Evolutionary conservation across 1,284 basidiomycete species (phyloP).

Genomic region (Xerocomus nothofagi): DNA sequence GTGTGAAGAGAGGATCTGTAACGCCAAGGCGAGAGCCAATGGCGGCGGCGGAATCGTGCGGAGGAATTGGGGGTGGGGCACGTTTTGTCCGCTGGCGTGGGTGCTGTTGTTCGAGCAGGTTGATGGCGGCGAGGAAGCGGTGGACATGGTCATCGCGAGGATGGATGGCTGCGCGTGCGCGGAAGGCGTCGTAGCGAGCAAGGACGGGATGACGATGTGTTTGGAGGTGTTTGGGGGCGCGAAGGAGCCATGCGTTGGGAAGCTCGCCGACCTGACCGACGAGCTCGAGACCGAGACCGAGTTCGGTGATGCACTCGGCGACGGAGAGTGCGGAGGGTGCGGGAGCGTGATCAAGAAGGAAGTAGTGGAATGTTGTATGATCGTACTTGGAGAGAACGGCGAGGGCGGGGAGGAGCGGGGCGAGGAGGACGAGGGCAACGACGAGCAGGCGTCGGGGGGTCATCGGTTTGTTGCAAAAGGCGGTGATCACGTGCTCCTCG

Average conservation of each 20-base stretch:
- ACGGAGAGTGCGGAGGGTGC: slow-evolving; percentile 49
- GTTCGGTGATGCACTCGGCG: slow-evolving; percentile 53
- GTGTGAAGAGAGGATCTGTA: slow-evolving; percentile 81
- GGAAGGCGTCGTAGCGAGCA: slow-evolving; percentile 48
- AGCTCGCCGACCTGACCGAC: slow-evolving; percentile 90
- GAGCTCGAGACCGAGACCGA: slow-evolving; percentile 82
- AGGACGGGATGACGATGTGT: slow-evolving; percentile 50
- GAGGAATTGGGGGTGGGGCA: slow-evolving; percentile 58
- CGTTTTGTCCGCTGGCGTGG: slow-evolving; percentile 68
- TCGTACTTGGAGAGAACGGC: slow-evolving; percentile 45
- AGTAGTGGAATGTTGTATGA: slow-evolving; percentile 88
- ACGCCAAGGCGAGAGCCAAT: slow-evolving; percentile 70
- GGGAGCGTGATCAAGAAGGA: slow-evolving; percentile 79
- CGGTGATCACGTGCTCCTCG: slow-evolving; percentile 25
- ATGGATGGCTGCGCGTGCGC: slow-evolving; percentile 35
- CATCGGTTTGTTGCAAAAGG: slow-evolving; percentile 12
- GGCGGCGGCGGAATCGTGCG: slow-evolving; percentile 40
- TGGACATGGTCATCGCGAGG: slow-evolving; percentile 35
- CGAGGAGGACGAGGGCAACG: slow-evolving; percentile 37
- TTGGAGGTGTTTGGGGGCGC: slow-evolving; percentile 43
- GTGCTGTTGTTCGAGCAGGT: slow-evolving; percentile 56
- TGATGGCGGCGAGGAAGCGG: slow-evolving; percentile 53
- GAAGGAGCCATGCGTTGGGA: slow-evolving; percentile 82
- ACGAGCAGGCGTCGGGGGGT: slow-evolving; percentile 14
- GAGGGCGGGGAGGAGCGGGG: slow-evolving; percentile 35